Evolutionary conservation across 2,329 filamentous ascomycete species (phyloP).

Genomic region (Pyrenophora graminea): DNA sequence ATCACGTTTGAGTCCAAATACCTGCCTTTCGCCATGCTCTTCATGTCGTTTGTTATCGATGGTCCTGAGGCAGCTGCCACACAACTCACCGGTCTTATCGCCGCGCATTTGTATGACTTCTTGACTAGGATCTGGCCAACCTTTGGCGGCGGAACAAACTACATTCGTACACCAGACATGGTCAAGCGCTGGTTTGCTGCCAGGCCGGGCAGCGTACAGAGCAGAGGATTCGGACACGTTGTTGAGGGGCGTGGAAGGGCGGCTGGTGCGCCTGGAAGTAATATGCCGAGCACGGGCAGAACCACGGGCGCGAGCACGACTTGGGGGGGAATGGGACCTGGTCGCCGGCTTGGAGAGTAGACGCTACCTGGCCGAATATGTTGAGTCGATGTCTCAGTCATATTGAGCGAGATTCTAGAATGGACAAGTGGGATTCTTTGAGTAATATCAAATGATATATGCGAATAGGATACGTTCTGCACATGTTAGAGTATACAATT

Average conservation of each 20-base stretch:
- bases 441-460: background rate
- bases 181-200: constrained; percentile 69
- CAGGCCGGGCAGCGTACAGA: constrained; percentile 47
- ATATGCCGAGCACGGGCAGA: constrained; percentile 25
- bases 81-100: constrained; percentile 77
- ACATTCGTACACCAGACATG: constrained; percentile 73
- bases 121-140: constrained; percentile 84
- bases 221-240: constrained; percentile 67
- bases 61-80: constrained; percentile 62
- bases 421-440: too few species aligned
- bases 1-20: constrained; percentile 81
- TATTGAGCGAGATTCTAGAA: background rate
- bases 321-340: constrained; percentile 37
- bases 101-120: constrained; percentile 91
- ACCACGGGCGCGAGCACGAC: constrained; percentile 32
- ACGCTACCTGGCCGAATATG: constrained; percentile 6
- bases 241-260: constrained; percentile 46
- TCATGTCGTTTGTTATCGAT: constrained; percentile 71
- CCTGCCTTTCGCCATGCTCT: constrained; percentile 79
- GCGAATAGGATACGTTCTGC: background rate
- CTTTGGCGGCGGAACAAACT: constrained; percentile 81
- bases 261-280: constrained; percentile 19
- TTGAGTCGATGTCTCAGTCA: background rate
- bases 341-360: constrained; percentile 36
- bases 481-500: background rate